phyloP scores from a whole-genome alignment of 1,284 basidiomycete species.

The Apiotrichum brassicae region DNA sequence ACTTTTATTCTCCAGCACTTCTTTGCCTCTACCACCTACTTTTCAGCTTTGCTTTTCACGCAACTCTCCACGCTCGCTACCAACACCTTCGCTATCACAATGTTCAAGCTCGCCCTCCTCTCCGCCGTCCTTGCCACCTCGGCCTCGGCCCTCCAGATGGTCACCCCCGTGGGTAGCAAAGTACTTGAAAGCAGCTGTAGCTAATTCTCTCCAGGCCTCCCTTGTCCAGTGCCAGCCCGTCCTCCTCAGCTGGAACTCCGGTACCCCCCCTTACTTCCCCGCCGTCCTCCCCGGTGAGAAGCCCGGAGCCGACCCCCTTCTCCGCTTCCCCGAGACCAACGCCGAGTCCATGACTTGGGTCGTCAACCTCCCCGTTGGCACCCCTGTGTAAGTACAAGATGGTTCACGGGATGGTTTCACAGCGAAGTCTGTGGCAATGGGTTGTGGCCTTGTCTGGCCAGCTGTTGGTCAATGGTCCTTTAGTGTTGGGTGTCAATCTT shows the following conservation, averaged over 20 bases:
- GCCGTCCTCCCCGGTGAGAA: slow-evolving; percentile 65
- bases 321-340: slow-evolving; percentile 32
- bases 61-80: background rate
- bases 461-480: too few species aligned
- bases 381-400: slow-evolving; percentile 53
- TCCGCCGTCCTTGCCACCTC: slow-evolving; percentile 3
- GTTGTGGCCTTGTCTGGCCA: too few species aligned
- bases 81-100: background rate
- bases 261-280: slow-evolving; percentile 58
- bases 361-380: slow-evolving; percentile 54
- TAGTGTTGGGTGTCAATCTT: too few species aligned
- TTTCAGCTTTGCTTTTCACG: background rate
- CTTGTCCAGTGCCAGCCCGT: slow-evolving; percentile 41
- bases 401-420: too few species aligned
- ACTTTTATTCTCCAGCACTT: background rate
- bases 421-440: too few species aligned
- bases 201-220: slow-evolving; percentile 22
- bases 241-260: slow-evolving; percentile 54
- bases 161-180: slow-evolving; percentile 5
- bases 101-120: slow-evolving; percentile 7
- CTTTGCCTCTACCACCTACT: background rate
- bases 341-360: slow-evolving; percentile 57
- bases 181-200: background rate
- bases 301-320: slow-evolving; percentile 49
- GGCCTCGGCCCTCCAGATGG: slow-evolving; percentile 5